Evolutionary conservation across 2,329 filamentous ascomycete species (phyloP).

Genomic region (Paradendryphiella salina): DNA sequence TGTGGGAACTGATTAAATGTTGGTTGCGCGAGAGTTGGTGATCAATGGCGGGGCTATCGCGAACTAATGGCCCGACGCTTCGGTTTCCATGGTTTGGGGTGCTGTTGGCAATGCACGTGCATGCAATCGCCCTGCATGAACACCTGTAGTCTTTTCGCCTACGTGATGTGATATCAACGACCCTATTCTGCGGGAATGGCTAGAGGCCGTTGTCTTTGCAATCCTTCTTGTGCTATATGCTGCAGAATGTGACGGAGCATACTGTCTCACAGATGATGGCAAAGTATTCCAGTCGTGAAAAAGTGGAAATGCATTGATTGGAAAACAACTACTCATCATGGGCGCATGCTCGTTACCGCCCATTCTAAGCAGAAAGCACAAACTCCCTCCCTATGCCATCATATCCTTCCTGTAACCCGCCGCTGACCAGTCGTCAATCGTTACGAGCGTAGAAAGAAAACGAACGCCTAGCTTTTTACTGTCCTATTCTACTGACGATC

Average conservation of each 20-base stretch:
- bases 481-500: constrained; percentile 14
- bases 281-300: not conserved
- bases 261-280: too few species aligned
- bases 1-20: constrained; percentile 1
- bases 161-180: not conserved
- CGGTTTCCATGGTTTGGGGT: constrained; percentile 4
- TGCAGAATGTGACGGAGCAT: not conserved
- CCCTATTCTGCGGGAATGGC: not conserved
- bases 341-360: constrained; percentile 13
- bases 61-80: constrained; percentile 17
- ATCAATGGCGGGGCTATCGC: constrained; percentile 23
- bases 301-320: constrained; percentile 7
- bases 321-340: constrained; percentile 10
- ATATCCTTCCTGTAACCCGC: constrained; percentile 10
- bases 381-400: constrained; percentile 12
- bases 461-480: constrained; percentile 7
- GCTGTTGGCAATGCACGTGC: constrained; percentile 11
- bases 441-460: constrained; percentile 9
- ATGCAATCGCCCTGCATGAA: constrained; percentile 11
- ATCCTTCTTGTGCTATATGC: not conserved
- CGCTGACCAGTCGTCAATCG: constrained; percentile 13
- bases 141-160: not conserved
- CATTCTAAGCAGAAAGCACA: constrained; percentile 12
- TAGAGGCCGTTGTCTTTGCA: not conserved
- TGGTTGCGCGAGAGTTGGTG: constrained; percentile 15